phyloP scores from a whole-genome alignment of 1,284 basidiomycete genomes.

The Puccinia novopanici region DNA sequence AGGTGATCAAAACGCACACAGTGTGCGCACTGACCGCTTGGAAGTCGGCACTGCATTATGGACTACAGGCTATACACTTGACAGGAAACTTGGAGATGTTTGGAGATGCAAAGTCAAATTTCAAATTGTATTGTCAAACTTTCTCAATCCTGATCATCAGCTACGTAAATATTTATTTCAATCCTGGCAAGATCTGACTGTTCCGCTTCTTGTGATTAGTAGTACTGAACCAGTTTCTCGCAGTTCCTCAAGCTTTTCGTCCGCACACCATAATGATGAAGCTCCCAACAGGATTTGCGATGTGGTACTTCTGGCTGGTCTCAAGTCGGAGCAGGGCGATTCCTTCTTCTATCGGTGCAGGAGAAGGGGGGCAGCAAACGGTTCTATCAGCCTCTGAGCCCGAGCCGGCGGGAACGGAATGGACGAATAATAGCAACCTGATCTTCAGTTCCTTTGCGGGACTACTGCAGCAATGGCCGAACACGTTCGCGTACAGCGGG shows the following conservation, averaged over 20 bases:
- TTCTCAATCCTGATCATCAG: too few relatives aligned
- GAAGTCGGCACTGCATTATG: too few relatives aligned
- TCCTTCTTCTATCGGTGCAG: neutral
- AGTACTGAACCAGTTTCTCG: neutral
- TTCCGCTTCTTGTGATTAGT: too few relatives aligned
- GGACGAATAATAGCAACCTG: neutral
- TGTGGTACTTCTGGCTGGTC: neutral
- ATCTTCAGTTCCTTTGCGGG: conserved; percentile 62
- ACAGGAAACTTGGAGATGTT: too few relatives aligned
- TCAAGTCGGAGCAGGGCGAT: neutral
- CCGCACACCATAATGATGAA: neutral
- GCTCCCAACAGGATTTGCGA: neutral
- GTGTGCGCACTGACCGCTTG: too few relatives aligned
- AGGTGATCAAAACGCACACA: too few relatives aligned
- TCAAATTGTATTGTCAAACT: too few relatives aligned
- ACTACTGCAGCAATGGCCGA: conserved; percentile 65
- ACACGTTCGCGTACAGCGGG: conserved; percentile 64
- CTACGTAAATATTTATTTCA: too few relatives aligned
- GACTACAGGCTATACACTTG: too few relatives aligned
- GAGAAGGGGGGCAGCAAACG: neutral
- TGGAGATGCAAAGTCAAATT: too few relatives aligned
- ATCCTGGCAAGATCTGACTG: too few relatives aligned
- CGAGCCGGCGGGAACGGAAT: too few relatives aligned
- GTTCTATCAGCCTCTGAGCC: neutral
- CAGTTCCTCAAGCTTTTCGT: neutral